These are phyloP conservation scores for Cylindrodendrum hubeiense DNA, from an alignment of 2,329 filamentous ascomycete genomes.

Conservation along the genomic window DNA sequence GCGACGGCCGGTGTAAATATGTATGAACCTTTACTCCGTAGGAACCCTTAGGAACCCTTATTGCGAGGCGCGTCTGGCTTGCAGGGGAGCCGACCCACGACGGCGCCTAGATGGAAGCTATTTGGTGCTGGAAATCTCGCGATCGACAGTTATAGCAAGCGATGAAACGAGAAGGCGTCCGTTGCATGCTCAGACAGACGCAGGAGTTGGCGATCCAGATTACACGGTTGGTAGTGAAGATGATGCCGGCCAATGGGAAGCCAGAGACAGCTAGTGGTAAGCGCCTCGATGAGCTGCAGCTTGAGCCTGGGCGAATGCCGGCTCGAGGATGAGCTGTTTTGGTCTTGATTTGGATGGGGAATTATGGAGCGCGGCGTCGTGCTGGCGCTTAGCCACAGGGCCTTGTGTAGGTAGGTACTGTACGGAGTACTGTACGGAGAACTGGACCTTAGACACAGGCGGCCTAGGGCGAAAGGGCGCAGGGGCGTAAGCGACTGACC, in stretches of 20 bases:
- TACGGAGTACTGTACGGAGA: too few relatives aligned
- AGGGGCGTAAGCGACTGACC: slow-evolving; percentile 10
- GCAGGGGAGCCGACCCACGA: slow-evolving; percentile 38
- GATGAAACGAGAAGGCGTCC: slow-evolving; percentile 42
- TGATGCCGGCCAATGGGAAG: slow-evolving; percentile 33
- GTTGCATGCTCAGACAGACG: slow-evolving; percentile 42
- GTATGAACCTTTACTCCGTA: slow-evolving; percentile 32
- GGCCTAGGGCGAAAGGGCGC: neutral
- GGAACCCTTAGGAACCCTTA: too few relatives aligned
- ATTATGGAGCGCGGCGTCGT: slow-evolving; percentile 39
- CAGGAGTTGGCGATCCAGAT: slow-evolving; percentile 34
- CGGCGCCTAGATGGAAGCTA: slow-evolving; percentile 38
- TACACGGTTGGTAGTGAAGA: slow-evolving; percentile 28
- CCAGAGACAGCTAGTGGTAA: slow-evolving; percentile 34
- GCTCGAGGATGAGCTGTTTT: slow-evolving; percentile 14
- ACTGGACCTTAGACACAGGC: neutral
- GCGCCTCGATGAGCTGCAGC: slow-evolving; percentile 36
- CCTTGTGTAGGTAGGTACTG: too few relatives aligned
- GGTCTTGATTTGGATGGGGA: slow-evolving; percentile 27
- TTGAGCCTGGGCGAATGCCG: slow-evolving; percentile 35
- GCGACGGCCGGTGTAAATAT: slow-evolving; percentile 42
- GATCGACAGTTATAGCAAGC: slow-evolving; percentile 36
- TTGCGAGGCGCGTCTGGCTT: slow-evolving; percentile 27
- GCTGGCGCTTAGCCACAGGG: slow-evolving; percentile 28
- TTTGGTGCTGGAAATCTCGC: slow-evolving; percentile 27